phyloP scores from a whole-genome alignment of 2,329 filamentous ascomycete species.

The Thielaviopsis euricoi region DNA sequence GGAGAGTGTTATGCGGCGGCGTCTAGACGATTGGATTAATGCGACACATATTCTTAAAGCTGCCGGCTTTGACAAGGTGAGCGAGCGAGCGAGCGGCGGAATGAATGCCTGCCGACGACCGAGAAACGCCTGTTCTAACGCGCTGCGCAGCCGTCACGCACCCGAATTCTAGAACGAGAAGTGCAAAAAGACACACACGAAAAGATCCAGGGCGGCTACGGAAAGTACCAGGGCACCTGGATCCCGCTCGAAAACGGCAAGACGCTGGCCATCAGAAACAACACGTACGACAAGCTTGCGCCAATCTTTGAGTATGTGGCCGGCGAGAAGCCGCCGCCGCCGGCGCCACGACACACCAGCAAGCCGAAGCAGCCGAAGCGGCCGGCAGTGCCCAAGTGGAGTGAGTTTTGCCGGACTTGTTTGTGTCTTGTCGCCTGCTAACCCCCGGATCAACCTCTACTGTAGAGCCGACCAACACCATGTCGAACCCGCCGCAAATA shows the following conservation, averaged over 20 bases:
- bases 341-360: slow-evolving; percentile 80
- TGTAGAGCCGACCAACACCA: background rate
- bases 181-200: slow-evolving; percentile 94
- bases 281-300: slow-evolving; percentile 63
- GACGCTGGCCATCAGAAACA: slow-evolving; percentile 70
- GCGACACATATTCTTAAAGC: slow-evolving; percentile 98
- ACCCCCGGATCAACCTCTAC: background rate
- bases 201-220: slow-evolving; percentile 96
- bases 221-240: slow-evolving; percentile 99
- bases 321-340: slow-evolving; percentile 75
- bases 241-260: slow-evolving; percentile 75
- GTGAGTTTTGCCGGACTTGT: background rate
- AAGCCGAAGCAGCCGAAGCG: slow-evolving; percentile 66
- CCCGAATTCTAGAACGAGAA: slow-evolving; percentile 86
- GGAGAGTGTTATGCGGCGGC: slow-evolving; percentile 88
- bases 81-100: background rate
- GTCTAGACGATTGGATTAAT: slow-evolving; percentile 94
- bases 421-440: background rate
- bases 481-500: background rate
- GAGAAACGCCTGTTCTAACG: background rate
- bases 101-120: background rate
- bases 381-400: slow-evolving; percentile 46
- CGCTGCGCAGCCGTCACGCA: slow-evolving; percentile 50
- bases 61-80: slow-evolving; percentile 75
- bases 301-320: slow-evolving; percentile 82